Conservation (phyloP, 805 yeast species). For the Saturnispora gosingensis region DNA sequence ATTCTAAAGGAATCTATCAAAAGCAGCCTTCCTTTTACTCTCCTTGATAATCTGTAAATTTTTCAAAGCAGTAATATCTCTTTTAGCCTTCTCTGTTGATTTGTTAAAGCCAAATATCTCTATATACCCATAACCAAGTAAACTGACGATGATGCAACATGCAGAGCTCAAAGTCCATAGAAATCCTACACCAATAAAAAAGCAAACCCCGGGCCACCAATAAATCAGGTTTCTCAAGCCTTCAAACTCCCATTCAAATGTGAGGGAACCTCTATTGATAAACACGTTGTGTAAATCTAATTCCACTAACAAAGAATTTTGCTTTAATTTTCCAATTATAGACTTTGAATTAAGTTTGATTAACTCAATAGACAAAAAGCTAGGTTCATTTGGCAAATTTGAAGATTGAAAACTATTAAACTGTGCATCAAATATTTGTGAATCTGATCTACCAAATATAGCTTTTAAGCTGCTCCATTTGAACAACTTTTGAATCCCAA, state of each 20-base stretch:
- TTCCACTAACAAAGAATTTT: constrained; percentile 10
- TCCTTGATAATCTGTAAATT: constrained; percentile 7
- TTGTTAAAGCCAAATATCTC: neutral
- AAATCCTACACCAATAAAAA: constrained; percentile 9
- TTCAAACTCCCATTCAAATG: constrained; percentile 9
- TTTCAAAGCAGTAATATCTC: neutral
- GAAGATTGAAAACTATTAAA: neutral
- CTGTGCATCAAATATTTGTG: constrained; percentile 1
- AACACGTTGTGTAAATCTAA: constrained; percentile 9
- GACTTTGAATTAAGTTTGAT: neutral
- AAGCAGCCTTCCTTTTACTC: neutral
- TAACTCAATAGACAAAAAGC: neutral
- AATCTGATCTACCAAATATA: constrained; percentile 6
- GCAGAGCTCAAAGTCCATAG: constrained; percentile 9
- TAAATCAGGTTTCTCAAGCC: constrained; percentile 14
- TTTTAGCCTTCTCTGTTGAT: neutral
- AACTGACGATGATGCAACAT: constrained; percentile 7
- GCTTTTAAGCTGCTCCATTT: constrained; percentile 1
- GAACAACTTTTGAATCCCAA: constrained; percentile 8
- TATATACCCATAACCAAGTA: constrained; percentile 4
- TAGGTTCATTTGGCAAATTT: constrained; percentile 1
- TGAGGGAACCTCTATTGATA: constrained; percentile 7
- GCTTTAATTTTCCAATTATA: constrained; percentile 1
- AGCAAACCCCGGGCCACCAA: constrained; percentile 16
- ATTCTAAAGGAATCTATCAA: neutral